Base-by-base conservation (phyloP, 2,329 filamentous ascomycete species). In the Decorospora gaudefroyi region DNA sequence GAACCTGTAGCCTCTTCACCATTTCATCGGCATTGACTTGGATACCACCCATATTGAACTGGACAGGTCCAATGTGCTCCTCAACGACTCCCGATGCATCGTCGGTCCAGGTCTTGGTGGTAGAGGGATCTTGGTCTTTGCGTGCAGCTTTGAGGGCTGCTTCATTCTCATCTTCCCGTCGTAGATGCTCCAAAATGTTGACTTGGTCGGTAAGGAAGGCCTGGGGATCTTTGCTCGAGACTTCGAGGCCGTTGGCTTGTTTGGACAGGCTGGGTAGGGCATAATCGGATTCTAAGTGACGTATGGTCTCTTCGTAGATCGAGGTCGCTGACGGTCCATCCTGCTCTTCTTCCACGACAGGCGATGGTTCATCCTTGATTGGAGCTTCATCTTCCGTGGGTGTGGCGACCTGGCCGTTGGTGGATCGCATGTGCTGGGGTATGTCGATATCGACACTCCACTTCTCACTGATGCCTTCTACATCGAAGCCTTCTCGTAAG, bases 1-100 rank as follows among this genome's bases (percentile, higher is more conserved):
- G 25, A 73, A 92, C 89, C 82, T 90, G 91, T 49, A 95, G 77
- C 59, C 87, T 83, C 69, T 90, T 87, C 45, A 96, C 74, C 87
- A 95, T 93, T 62, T 96, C 90, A 64, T 96, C 91, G 6, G 90
- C 90, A 71, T 96, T 90, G 19, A 96, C 88, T 67, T 96, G 90
- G 52, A 99, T 96, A 39, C 93, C 93, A 28, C 93, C 93, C 80
- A 99, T 93, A 68, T 99, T 99, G 75, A 97, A 96, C 65, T 96
- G 90, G 53, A 96, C 90, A 0, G 91, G 90, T 0, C 91, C 91
- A 62, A 96, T 95, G 61, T 95, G 90, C 46, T 72, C 68, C 41
- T 73, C 70, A 4, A 73, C 69, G 8, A 72, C 65, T n/a, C 68
- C 66, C 27, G 67, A 68, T 6, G 49, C 54, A 15, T 67, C 65